Conservation (phyloP, 306 rosid genomes). For the Crataegus laevigata region DNA sequence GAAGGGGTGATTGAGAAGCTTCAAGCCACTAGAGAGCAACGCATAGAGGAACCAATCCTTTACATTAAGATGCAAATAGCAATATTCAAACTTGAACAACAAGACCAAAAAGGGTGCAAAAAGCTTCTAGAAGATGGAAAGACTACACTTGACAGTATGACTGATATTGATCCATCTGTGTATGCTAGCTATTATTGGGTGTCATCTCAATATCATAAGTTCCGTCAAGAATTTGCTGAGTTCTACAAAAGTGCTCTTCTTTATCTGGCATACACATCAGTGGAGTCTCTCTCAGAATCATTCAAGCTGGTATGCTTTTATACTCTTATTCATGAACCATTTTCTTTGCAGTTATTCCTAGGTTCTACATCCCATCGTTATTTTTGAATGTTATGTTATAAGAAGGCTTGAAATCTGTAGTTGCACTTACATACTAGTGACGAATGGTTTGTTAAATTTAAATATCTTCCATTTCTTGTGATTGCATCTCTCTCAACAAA, state of each 20-base stretch:
- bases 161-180: constrained; percentile 96
- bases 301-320: constrained; percentile 74
- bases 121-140: constrained; percentile 92
- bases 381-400: neutral
- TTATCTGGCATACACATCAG: constrained; percentile 91
- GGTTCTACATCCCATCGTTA: neutral
- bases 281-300: constrained; percentile 95
- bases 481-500: neutral
- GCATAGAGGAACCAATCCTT: constrained; percentile 84
- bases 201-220: constrained; percentile 78
- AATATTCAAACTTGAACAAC: constrained; percentile 75
- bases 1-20: constrained; percentile 89
- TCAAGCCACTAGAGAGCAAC: constrained; percentile 80
- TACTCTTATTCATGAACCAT: neutral
- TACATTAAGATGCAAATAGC: constrained; percentile 93
- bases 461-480: neutral
- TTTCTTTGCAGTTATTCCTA: constrained; percentile 6
- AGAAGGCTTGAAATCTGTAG: neutral
- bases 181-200: constrained; percentile 97
- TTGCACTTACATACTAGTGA: neutral
- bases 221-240: constrained; percentile 92
- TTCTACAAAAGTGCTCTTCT: constrained; percentile 99
- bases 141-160: constrained; percentile 90
- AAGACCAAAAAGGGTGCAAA: constrained; percentile 83
- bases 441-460: neutral